These are phyloP conservation scores for Ustilago tritici DNA, from an alignment of 1,284 basidiomycete species.

Conservation along the genomic window DNA sequence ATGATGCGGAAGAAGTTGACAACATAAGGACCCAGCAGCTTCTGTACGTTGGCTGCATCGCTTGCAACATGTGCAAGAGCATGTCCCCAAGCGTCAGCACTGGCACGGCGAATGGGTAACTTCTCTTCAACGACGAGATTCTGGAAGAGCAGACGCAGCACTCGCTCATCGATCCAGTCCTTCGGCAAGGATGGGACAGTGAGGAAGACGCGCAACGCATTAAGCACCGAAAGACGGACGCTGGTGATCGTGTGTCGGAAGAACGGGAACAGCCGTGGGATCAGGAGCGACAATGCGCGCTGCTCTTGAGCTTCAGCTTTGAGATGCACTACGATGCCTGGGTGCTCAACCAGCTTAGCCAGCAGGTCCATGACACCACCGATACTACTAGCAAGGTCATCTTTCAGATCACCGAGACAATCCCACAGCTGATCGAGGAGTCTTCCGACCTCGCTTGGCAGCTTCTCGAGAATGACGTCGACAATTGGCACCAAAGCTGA, in stretches of 20 bases:
- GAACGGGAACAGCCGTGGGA: slow-evolving; percentile 92
- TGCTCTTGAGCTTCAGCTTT: slow-evolving; percentile 37
- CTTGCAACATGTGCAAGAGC: slow-evolving; percentile 73
- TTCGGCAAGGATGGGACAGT: slow-evolving; percentile 79
- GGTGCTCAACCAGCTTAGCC: slow-evolving; percentile 60
- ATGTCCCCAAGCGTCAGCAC: slow-evolving; percentile 82
- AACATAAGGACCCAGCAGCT: slow-evolving; percentile 66
- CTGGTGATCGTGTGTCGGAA: slow-evolving; percentile 96
- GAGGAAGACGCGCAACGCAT: slow-evolving; percentile 89
- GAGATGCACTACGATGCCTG: slow-evolving; percentile 82
- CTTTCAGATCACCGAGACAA: slow-evolving; percentile 91
- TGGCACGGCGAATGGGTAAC: slow-evolving; percentile 82
- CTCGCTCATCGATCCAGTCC: slow-evolving; percentile 83
- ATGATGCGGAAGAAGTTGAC: slow-evolving; percentile 75
- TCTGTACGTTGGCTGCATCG: slow-evolving; percentile 33
- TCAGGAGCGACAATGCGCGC: slow-evolving; percentile 77
- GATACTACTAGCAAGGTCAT: slow-evolving; percentile 95
- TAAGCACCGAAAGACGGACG: slow-evolving; percentile 92
- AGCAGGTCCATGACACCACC: slow-evolving; percentile 94
- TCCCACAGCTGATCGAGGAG: slow-evolving; percentile 90
- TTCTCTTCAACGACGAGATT: slow-evolving; percentile 95
- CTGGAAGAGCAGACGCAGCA: slow-evolving; percentile 89
- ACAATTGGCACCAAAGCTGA: slow-evolving; percentile 89
- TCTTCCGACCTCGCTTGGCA: slow-evolving; percentile 73
- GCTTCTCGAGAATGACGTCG: slow-evolving; percentile 79